Evolutionary conservation across 176 grass and related monocot genomes (phyloP).

Genomic region (Canna indica): DNA sequence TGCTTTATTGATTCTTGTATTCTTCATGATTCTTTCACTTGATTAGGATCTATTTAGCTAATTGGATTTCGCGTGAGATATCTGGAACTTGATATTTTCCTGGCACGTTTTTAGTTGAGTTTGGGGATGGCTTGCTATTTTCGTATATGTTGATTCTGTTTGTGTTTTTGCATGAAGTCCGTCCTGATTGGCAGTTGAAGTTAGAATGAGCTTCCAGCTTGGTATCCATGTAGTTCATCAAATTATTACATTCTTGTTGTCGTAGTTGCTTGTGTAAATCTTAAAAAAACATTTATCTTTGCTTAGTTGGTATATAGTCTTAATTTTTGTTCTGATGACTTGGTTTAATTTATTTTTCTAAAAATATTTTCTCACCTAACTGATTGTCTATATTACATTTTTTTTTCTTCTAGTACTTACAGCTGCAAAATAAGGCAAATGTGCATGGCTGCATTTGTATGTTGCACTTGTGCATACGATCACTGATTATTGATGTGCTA

Average conservation of each 20-base stretch:
- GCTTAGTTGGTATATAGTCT: background rate
- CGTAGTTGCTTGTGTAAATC: background rate
- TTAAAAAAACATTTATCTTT: background rate
- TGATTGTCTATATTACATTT: background rate
- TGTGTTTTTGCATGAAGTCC: too few relatives aligned
- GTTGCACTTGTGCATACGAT: too few relatives aligned
- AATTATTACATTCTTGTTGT: background rate
- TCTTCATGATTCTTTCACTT: background rate
- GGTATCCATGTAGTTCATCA: background rate
- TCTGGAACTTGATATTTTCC: background rate
- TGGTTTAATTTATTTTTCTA: too few relatives aligned
- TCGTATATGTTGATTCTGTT: background rate
- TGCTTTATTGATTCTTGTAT: background rate
- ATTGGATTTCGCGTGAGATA: background rate
- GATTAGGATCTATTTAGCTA: background rate
- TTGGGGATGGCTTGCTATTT: background rate
- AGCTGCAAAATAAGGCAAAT: too few relatives aligned
- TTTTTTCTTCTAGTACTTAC: background rate
- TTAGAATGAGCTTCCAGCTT: background rate
- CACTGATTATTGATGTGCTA: background rate
- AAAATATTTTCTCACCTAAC: too few relatives aligned
- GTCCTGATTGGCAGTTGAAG: too few relatives aligned
- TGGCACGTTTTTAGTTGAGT: background rate
- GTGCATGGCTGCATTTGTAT: too few relatives aligned
- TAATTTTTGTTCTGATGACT: too few relatives aligned